Base-by-base conservation (phyloP, 768 basidiomycete species). In the Mycena sanguinolenta region DNA sequence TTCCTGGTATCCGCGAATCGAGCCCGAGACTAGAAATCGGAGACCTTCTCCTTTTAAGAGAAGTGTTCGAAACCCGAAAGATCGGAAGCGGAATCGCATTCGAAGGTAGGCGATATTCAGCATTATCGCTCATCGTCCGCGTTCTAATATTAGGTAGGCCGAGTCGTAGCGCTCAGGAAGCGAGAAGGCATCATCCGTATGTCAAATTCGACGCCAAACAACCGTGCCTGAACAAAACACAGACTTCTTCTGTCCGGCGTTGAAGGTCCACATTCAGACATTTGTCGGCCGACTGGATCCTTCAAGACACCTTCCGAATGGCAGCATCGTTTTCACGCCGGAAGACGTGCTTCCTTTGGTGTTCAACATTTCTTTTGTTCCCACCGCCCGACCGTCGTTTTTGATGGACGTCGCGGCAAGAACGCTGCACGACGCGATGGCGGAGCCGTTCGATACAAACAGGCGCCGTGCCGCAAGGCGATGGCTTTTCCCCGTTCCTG, bases 311-410 rank as follows among this genome's bases (percentile, higher is more conserved):
- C 32, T 63, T 23, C 57, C 67, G 4, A 32, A 61, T 12, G 69
- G 73, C 10, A 27, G 36, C n/a, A n/a, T 74, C 17, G 73, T 76
- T 30, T 81, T 81, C 65, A 77, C 78, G 21, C 71, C 79, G 25
- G 80, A 82, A 36, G 83, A 86, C 64, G 62, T 64, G 3, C 73
- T 87, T 58, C 84, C 85, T 36, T 75, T 85, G 34, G 70, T 75
- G 12, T 87, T 86, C 76, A 88, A 88, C 68, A 78, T 87, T 12
- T 84, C 86, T 3, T 88, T 88, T 71, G 74, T 86, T 72, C 79
- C 83, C n/a, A 86, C 85, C 39, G 80, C 85, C 1, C 80, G 80
- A 28, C 82, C 84, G 13, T 76, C 82, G 30, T 82, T 85, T 59
- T 62, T 79, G 17, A 86, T 87, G 86, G 83, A 87, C 44, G 75